Conservation (phyloP, 2,329 filamentous ascomycete species). For the Pseudocercospora eumusae region DNA sequence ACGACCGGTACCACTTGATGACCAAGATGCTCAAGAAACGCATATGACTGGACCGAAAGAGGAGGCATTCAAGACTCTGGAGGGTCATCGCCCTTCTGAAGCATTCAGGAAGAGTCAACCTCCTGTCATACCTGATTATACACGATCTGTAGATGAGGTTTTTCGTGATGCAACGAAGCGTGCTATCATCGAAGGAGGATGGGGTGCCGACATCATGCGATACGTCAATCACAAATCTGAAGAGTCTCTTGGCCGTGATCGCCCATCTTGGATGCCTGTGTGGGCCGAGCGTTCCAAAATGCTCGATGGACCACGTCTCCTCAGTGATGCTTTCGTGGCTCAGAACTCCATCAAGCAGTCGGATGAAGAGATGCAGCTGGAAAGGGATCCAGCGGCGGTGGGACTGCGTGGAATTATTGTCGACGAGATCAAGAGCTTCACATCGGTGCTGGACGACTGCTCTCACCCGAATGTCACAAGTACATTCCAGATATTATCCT, state of each 20-base stretch:
- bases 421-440: not conserved
- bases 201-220: not conserved
- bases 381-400: not conserved
- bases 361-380: not conserved
- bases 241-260: not conserved
- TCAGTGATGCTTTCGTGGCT: not conserved
- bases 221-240: not conserved
- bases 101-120: not conserved
- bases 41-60: not conserved
- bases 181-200: not conserved
- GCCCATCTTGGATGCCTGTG: not conserved
- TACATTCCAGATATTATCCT: not conserved
- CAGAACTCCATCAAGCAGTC: not conserved
- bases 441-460: not conserved
- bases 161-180: not conserved
- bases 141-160: not conserved
- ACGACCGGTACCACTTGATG: not conserved
- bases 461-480: not conserved
- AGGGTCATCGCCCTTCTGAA: not conserved
- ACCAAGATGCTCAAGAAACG: not conserved
- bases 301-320: not conserved
- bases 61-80: not conserved
- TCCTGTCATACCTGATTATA: not conserved
- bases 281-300: not conserved
- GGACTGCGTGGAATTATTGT: not conserved